Evolutionary conservation across 2,329 filamentous ascomycete species (phyloP).

Genomic region (Trichoderma arundinaceum): DNA sequence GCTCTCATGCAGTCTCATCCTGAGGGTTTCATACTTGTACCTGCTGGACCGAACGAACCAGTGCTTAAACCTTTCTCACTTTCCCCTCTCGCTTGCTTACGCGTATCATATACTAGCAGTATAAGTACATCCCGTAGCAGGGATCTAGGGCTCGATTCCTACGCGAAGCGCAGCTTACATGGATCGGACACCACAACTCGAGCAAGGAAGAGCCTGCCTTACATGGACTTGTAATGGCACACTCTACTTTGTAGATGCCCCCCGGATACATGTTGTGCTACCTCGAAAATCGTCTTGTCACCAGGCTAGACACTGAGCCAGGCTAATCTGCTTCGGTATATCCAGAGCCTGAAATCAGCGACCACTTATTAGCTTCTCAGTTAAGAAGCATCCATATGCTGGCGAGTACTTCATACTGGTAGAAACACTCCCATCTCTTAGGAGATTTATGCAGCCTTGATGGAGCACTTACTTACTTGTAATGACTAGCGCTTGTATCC

Average conservation of each 20-base stretch:
- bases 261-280: background rate
- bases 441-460: slow-evolving; percentile 24
- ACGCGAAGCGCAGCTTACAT: slow-evolving; percentile 21
- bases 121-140: background rate
- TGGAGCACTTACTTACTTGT: background rate
- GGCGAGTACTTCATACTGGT: too few species aligned
- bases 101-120: background rate
- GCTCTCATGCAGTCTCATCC: background rate
- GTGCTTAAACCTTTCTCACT: too few species aligned
- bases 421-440: too few species aligned
- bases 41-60: too few species aligned
- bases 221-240: slow-evolving; percentile 9
- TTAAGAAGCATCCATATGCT: background rate
- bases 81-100: slow-evolving; percentile 11
- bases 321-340: background rate
- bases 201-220: slow-evolving; percentile 9
- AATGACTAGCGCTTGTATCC: background rate
- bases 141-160: slow-evolving; percentile 3
- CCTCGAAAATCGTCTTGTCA: background rate
- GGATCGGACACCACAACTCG: background rate
- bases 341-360: slow-evolving; percentile 18
- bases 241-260: background rate
- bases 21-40: background rate
- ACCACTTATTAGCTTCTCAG: background rate
- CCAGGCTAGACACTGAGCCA: background rate